These are phyloP conservation scores for Paramecium bursaria DNA, from an alignment of 73 alveolate species.

Conservation along the genomic window DNA sequence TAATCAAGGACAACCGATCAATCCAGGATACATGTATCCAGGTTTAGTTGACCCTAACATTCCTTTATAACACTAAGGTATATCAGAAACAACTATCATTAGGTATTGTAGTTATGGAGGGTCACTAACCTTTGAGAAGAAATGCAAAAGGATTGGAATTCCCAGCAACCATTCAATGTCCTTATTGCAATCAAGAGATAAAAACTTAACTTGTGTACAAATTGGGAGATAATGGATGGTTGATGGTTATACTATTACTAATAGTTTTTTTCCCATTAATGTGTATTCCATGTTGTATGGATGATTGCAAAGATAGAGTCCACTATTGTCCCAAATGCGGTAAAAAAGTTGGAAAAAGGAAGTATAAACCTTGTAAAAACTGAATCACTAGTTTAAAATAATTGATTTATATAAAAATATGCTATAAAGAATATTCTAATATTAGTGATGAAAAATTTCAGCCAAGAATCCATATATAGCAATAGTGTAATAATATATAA, in stretches of 20 bases:
- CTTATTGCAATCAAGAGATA: conserved; percentile 4
- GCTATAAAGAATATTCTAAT: too few species aligned
- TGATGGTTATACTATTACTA: not conserved
- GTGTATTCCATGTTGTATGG: conserved; percentile 25
- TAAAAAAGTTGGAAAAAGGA: not conserved
- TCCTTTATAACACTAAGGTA: too few species aligned
- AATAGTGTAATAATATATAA: too few species aligned
- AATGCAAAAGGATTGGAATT: conserved; percentile 36
- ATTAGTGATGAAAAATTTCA: too few species aligned
- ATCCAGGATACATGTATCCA: too few species aligned
- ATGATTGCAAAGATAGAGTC: conserved; percentile 16
- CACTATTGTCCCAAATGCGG: conserved; percentile 27
- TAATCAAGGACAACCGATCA: too few species aligned
- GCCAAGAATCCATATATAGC: too few species aligned
- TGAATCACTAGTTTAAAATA: not conserved
- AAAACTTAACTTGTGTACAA: conserved; percentile 1
- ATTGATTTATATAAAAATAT: too few species aligned
- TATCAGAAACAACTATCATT: too few species aligned
- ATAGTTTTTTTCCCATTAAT: conserved; percentile 14
- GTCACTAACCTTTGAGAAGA: too few species aligned
- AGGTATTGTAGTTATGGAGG: too few species aligned
- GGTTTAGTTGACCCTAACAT: too few species aligned
- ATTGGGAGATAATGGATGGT: conserved; percentile 10
- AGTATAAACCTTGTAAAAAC: not conserved
- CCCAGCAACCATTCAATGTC: conserved; percentile 34